phyloP scores from a whole-genome alignment of 768 basidiomycete species.

The Collybia mongolica region DNA sequence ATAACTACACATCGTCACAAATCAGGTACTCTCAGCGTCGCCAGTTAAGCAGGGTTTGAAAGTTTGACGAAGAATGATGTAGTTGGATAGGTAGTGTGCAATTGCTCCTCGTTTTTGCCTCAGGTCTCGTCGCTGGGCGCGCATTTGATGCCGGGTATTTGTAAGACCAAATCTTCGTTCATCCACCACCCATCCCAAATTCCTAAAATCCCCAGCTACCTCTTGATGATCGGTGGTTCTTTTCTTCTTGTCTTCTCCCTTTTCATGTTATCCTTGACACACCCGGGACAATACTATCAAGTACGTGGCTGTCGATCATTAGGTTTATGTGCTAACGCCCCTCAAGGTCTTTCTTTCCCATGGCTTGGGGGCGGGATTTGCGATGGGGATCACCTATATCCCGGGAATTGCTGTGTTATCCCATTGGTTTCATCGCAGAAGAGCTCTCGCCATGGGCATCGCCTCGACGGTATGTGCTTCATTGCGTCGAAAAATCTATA shows the following conservation, averaged over 20 bases:
- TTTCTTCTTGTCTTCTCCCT: slow-evolving; percentile 26
- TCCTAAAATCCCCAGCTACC: slow-evolving; percentile 14
- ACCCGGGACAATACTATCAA: slow-evolving; percentile 27
- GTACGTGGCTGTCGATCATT: slow-evolving; percentile 4
- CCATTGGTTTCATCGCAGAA: slow-evolving; percentile 46
- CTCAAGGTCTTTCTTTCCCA: slow-evolving; percentile 45
- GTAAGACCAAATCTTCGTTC: slow-evolving; percentile 6
- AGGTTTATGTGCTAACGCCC: not conserved
- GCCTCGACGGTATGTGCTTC: slow-evolving; percentile 35
- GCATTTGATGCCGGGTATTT: slow-evolving; percentile 26
- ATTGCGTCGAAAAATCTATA: slow-evolving; percentile 1
- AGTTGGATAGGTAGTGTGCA: slow-evolving; percentile 30
- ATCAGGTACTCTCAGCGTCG: slow-evolving; percentile 15
- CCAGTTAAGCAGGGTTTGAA: not conserved
- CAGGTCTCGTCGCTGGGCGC: slow-evolving; percentile 22
- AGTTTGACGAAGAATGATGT: not conserved
- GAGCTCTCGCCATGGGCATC: slow-evolving; percentile 49
- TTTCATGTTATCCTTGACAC: slow-evolving; percentile 30
- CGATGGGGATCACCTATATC: slow-evolving; percentile 43
- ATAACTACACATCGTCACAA: slow-evolving; percentile 19
- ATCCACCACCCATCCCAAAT: not conserved
- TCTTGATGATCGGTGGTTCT: slow-evolving; percentile 26
- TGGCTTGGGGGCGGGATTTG: slow-evolving; percentile 47
- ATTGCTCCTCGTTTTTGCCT: slow-evolving; percentile 20
- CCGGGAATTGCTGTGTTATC: slow-evolving; percentile 45